Base-by-base conservation (phyloP, 768 basidiomycete genomes). In the Hygrocybe punicea region DNA sequence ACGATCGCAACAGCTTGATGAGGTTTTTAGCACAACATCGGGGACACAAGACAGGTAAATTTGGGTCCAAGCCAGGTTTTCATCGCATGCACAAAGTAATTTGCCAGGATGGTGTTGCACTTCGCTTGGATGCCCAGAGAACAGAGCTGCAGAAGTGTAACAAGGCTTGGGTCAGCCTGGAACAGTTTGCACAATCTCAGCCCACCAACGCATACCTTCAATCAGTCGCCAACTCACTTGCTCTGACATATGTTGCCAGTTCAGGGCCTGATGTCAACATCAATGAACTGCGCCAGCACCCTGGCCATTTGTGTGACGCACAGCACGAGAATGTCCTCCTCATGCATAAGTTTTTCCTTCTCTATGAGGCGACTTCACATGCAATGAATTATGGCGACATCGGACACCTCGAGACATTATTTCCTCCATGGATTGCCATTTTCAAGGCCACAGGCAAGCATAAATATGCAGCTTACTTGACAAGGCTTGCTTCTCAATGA, bases 331-430 rank as follows among this genome's bases (percentile, higher is more conserved):
- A 80, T 53, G 46, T 54, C 0, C 34, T 73, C 7, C 53, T 76
- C 0, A 25, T 61, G 2, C 64, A 76, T 11, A 58, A 73, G 74
- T 23, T 63, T 73, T 9, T 39, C 77, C 1, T 66, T 79, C 0
- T 80, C 80, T n/a, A n/a, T 52, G 71, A 76, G 36, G 78, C 78
- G 45, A 51, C 76, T 0, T 62, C 63, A 0, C 65, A 71, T 58
- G 64, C 68, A 0, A 71, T 74, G 66, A 74, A 73, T 24, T 6
- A 7, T 1, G 67, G 73, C 0, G 73, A 75, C 33, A 72, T 75
- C 44, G 69, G 69, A 0, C 60, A 61, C 0, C 54, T 73, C 0
- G 69, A 75, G 42, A 62, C 51, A 0, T 62, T 52, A 1, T 66
- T 72, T 10, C 23, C 60, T 0, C 35, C 54, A 1, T 73, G 71